Conservation (phyloP, 805 yeast genomes). For the Metschnikowia lochheadii region DNA sequence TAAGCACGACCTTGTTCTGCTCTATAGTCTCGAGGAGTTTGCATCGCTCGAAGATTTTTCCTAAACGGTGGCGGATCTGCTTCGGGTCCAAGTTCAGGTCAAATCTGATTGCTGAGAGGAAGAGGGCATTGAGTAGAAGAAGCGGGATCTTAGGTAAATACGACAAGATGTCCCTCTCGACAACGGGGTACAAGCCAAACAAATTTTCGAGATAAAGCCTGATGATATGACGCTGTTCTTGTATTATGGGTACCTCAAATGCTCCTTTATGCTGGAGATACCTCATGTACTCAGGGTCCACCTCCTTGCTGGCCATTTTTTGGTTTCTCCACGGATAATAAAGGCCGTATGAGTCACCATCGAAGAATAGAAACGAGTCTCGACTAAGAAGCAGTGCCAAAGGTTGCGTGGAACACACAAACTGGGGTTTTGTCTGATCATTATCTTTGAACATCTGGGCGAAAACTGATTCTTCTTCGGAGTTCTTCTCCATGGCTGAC, state of each 20-base stretch:
- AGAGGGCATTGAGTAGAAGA: conserved; percentile 1
- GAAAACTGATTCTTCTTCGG: not conserved
- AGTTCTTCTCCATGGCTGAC: not conserved
- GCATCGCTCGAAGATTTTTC: not conserved
- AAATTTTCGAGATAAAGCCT: not conserved
- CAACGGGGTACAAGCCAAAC: conserved; percentile 2
- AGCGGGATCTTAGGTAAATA: not conserved
- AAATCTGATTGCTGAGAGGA: conserved; percentile 1
- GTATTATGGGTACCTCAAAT: not conserved
- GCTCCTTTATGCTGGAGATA: not conserved
- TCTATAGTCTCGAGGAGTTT: conserved; percentile 3
- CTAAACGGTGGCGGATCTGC: not conserved
- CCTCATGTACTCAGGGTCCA: conserved; percentile 1
- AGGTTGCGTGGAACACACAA: conserved; percentile 3
- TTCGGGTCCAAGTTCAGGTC: not conserved
- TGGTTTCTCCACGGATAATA: conserved; percentile 2
- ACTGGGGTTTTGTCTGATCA: conserved; percentile 2
- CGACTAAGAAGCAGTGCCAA: conserved; percentile 4
- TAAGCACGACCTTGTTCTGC: conserved; percentile 4
- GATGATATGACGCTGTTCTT: not conserved
- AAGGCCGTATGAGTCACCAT: conserved; percentile 4
- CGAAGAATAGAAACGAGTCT: conserved; percentile 2
- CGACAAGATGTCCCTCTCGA: conserved; percentile 1
- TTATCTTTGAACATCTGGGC: conserved; percentile 1
- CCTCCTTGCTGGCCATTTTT: not conserved